These are phyloP conservation scores for Cardamine resedifolia DNA, from an alignment of 345 rosid genomes.

Conservation along the genomic window DNA sequence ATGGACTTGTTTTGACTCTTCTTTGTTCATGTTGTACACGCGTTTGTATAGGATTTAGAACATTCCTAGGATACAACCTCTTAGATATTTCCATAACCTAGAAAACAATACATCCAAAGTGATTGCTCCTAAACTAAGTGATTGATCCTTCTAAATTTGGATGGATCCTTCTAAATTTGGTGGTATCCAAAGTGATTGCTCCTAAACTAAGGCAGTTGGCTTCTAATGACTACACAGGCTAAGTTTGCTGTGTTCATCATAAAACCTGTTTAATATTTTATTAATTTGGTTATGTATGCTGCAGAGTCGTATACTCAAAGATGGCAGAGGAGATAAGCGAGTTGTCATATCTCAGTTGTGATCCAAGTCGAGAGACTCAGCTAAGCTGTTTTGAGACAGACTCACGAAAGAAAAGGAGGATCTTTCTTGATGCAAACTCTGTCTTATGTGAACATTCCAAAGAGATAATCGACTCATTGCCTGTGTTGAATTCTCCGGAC, in stretches of 20 bases:
- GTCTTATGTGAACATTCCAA: constrained; percentile 22
- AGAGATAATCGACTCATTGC: constrained; percentile 49
- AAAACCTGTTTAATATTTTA: background rate
- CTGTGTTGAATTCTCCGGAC: constrained; percentile 50
- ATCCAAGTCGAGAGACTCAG: constrained; percentile 58
- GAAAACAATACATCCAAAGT: background rate
- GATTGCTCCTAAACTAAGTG: too few species aligned
- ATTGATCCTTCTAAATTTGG: too few species aligned
- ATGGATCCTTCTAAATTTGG: constrained; percentile 63
- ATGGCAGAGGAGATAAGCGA: constrained; percentile 80
- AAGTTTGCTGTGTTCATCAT: constrained; percentile 43
- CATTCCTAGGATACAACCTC: background rate
- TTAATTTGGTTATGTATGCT: constrained; percentile 32
- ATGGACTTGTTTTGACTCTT: constrained; percentile 12
- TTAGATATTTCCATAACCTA: background rate
- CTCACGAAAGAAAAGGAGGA: constrained; percentile 51
- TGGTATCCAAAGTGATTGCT: constrained; percentile 65
- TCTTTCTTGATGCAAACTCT: constrained; percentile 28
- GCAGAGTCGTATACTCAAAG: constrained; percentile 78
- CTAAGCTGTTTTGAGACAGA: constrained; percentile 65
- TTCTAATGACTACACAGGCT: constrained; percentile 70
- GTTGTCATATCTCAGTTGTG: constrained; percentile 47
- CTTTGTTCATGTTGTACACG: background rate
- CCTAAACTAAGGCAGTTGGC: constrained; percentile 63
- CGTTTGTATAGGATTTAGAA: background rate